Percentiles rank a stretch among this genome's conserved stretches.
These are phyloP conservation scores for Syzygium oleosum DNA, from an alignment of 345 rosid species.

Conservation along the genomic window DNA sequence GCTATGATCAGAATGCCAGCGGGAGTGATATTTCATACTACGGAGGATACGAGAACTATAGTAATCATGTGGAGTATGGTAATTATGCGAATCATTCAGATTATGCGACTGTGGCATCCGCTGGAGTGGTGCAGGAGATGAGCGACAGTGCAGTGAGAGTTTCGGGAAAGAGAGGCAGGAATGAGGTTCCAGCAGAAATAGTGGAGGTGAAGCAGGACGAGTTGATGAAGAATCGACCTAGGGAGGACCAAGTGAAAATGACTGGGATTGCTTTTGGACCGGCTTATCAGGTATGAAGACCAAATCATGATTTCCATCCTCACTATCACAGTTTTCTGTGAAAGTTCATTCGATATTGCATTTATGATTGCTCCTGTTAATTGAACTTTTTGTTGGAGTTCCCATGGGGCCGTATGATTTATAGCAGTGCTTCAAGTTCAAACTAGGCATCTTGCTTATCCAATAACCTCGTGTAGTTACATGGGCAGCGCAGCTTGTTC, in stretches of 20 bases:
- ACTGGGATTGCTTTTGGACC: conserved; percentile 98
- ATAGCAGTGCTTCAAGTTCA: neutral
- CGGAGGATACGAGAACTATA: neutral
- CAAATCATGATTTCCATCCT: neutral
- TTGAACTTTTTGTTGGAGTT: neutral
- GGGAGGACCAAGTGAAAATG: conserved; percentile 75
- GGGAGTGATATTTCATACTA: neutral
- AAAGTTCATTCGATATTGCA: neutral
- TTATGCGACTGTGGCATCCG: neutral
- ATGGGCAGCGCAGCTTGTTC: neutral
- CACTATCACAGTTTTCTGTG: neutral
- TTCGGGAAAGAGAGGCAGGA: conserved; percentile 71
- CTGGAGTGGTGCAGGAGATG: conserved; percentile 27
- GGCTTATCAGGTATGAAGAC: conserved; percentile 55
- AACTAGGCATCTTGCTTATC: neutral
- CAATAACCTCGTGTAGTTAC: neutral
- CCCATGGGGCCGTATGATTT: neutral
- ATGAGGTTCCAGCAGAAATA: conserved; percentile 53
- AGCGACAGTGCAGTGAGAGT: conserved; percentile 25
- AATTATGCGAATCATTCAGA: conserved; percentile 4
- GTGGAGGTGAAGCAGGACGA: conserved; percentile 96
- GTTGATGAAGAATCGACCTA: conserved; percentile 84
- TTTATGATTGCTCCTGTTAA: neutral
- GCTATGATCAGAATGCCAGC: neutral
- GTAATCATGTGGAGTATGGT: neutral